These are phyloP conservation scores for Alternaria sp. DNA, from an alignment of 2,329 filamentous ascomycete species.

Conservation along the genomic window DNA sequence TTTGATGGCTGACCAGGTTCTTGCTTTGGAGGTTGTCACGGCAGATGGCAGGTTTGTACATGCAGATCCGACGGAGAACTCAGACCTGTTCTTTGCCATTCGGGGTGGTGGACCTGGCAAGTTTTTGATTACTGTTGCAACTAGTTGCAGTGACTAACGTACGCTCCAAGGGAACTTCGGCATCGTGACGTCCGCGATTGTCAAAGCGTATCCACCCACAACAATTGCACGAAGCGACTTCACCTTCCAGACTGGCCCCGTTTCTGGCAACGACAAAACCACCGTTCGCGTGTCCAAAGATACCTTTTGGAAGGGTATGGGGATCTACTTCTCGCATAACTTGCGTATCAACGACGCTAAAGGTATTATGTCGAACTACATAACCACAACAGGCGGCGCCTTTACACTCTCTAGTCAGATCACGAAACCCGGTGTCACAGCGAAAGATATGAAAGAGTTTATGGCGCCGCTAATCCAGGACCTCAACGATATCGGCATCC, in stretches of 20 bases:
- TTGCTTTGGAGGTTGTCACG: slow-evolving; percentile 37
- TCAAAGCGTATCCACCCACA: slow-evolving; percentile 39
- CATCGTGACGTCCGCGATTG: slow-evolving; percentile 38
- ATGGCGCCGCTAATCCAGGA: slow-evolving; percentile 32
- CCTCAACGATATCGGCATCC: background rate
- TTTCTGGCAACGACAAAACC: slow-evolving; percentile 27
- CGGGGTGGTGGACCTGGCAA: slow-evolving; percentile 43
- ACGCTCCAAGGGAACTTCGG: slow-evolving; percentile 24
- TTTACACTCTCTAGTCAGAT: slow-evolving; percentile 31
- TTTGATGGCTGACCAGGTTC: slow-evolving; percentile 39
- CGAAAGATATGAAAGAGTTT: slow-evolving; percentile 27
- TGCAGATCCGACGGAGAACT: slow-evolving; percentile 30
- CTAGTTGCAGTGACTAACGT: background rate
- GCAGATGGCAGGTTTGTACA: slow-evolving; percentile 39
- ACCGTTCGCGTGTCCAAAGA: slow-evolving; percentile 27
- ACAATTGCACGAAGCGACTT: slow-evolving; percentile 39
- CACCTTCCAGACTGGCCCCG: slow-evolving; percentile 34
- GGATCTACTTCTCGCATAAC: slow-evolving; percentile 35
- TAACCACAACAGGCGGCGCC: slow-evolving; percentile 23
- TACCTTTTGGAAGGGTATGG: slow-evolving; percentile 40
- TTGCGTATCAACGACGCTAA: slow-evolving; percentile 33
- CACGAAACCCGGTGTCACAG: slow-evolving; percentile 28
- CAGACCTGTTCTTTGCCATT: slow-evolving; percentile 43
- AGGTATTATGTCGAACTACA: slow-evolving; percentile 37
- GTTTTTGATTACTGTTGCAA: background rate